These are phyloP conservation scores for Ulota crispa DNA, from an alignment of 225 moss, liverwort and hornwort species.

Conservation along the genomic window DNA sequence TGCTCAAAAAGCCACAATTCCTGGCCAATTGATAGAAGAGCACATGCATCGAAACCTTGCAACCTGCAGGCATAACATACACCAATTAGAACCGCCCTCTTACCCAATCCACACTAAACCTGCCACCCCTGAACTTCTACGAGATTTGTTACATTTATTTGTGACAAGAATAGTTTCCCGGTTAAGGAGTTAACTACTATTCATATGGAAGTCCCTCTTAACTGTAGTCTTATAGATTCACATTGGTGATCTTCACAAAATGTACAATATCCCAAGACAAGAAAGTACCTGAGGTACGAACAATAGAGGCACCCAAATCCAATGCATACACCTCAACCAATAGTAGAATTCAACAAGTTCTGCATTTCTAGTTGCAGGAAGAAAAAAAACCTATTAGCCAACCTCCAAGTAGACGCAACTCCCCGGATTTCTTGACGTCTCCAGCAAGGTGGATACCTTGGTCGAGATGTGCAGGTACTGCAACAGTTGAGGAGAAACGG, in stretches of 20 bases:
- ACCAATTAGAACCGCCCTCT: conserved; percentile 21
- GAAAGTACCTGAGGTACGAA: not conserved
- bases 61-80: conserved; percentile 33
- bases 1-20: not conserved
- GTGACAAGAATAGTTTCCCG: not conserved
- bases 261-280: not conserved
- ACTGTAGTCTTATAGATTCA: not conserved
- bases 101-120: not conserved
- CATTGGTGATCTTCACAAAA: not conserved
- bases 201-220: not conserved
- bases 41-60: conserved; percentile 24
- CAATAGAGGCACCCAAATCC: conserved; percentile 6
- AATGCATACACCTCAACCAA: not conserved
- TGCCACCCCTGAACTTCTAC: not conserved
- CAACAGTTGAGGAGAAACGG: conserved; percentile 20
- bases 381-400: not conserved
- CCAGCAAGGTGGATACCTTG: conserved; percentile 25
- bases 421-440: conserved; percentile 16
- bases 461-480: conserved; percentile 9
- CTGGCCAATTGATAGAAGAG: conserved; percentile 13
- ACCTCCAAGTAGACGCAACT: conserved; percentile 28
- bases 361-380: not conserved
- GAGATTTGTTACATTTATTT: not conserved
- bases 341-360: not conserved
- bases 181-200: not conserved